Evolutionary conservation across 2,329 filamentous ascomycete species (phyloP), one percentile per base, ranked within the genome.

Genomic region (Fonsecaea multimorphosa): DNA sequence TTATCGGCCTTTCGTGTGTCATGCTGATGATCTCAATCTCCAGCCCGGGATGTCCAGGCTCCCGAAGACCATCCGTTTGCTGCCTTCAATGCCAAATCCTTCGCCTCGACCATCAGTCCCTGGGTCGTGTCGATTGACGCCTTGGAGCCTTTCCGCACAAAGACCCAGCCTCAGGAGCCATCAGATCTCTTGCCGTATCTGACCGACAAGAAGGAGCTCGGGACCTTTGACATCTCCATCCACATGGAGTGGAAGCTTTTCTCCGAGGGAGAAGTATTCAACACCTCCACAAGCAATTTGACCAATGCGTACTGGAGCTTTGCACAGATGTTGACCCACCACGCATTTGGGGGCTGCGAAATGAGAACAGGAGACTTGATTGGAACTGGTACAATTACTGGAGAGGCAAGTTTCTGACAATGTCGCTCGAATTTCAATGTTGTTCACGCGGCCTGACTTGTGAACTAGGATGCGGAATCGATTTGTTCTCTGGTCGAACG

Each of bases 61-160:
- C 58, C 58, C 12, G 58, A 60, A 40, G 58, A 60, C 46, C 58
- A 60, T 34, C 58, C 58, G 12, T 60, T 60, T 36, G 58, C 58
- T 8, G 58, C 58, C 27, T 60, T 60, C 44, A 60, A 60, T 22
- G 58, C 58, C 58, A 60, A 60, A 53, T 61, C 58, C 22, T 61
- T 61, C 36, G 58, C 58, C 16, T 61, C 49, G 46, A 61, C 58
- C n/a, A 60, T 60, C 38, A 60, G 58, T 32, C 46, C 58, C 1
- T 61, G 58, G 58, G 36, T 61, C 11, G 36, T 61, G n/a, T 61
- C 58, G 19, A 61, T 61, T n/a, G 58, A 61, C 38, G 58, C 58
- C n/a, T 22, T 61, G 49, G 49, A 44, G 27, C 32, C 32, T 16
- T 61, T 24, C 3, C 58, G 58, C 19, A 55, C 51, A 5, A 40